Evolutionary conservation across 2,329 filamentous ascomycete genomes (phyloP).

Genomic region (Calonectria leucothoes): DNA sequence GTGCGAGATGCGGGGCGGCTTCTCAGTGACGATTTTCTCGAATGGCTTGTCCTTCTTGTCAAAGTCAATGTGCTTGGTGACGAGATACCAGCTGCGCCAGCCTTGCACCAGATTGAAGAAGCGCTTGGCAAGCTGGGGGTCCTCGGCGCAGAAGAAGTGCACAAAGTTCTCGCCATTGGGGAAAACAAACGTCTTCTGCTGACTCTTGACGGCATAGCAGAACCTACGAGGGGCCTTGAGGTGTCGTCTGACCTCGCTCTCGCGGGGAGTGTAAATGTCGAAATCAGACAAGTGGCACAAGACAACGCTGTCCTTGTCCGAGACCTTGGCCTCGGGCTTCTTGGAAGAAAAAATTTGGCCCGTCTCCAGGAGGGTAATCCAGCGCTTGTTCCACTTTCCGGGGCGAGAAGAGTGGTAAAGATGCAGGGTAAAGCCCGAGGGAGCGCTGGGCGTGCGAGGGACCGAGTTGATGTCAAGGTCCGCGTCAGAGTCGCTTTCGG

Average conservation of each 20-base stretch:
- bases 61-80: slow-evolving; percentile 72
- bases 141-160: slow-evolving; percentile 90
- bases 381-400: slow-evolving; percentile 90
- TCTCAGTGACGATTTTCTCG: slow-evolving; percentile 21
- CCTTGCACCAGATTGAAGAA: slow-evolving; percentile 80
- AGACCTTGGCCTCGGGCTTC: slow-evolving; percentile 68
- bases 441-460: slow-evolving; percentile 67
- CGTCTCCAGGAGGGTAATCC: slow-evolving; percentile 77
- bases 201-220: slow-evolving; percentile 91
- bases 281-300: slow-evolving; percentile 92
- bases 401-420: slow-evolving; percentile 85
- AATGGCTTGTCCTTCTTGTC: slow-evolving; percentile 48
- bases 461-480: slow-evolving; percentile 76
- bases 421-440: slow-evolving; percentile 74
- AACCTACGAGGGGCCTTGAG: slow-evolving; percentile 87
- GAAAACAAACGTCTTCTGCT: slow-evolving; percentile 89
- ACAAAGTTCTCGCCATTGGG: slow-evolving; percentile 86
- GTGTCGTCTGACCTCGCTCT: slow-evolving; percentile 73
- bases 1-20: slow-evolving; percentile 24
- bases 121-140: slow-evolving; percentile 71
- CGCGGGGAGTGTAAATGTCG: slow-evolving; percentile 86
- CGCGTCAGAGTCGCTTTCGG: slow-evolving; percentile 61
- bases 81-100: slow-evolving; percentile 94
- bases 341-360: slow-evolving; percentile 81
- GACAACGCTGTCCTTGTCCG: slow-evolving; percentile 74